These are phyloP conservation scores for Apiotrichum porosum DNA, from an alignment of 1,284 basidiomycete species.

Conservation along the genomic window DNA sequence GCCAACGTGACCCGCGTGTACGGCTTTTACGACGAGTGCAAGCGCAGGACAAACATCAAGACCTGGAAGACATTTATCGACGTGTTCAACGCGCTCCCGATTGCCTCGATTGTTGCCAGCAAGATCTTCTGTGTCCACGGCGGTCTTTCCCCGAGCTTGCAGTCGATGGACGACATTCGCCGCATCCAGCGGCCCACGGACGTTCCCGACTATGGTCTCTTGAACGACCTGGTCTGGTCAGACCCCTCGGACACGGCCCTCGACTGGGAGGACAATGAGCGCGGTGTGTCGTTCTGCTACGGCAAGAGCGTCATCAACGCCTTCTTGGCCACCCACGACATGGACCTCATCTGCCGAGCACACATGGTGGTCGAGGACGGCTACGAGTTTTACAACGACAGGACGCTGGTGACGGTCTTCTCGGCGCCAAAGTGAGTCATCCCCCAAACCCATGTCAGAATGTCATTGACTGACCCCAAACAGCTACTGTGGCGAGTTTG, in stretches of 20 bases:
- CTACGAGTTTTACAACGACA: constrained; percentile 99
- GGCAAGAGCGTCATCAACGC: constrained; percentile 97
- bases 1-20: constrained; percentile 99
- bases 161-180: constrained; percentile 98
- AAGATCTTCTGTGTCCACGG: constrained; percentile 99
- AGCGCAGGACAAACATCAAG: constrained; percentile 98
- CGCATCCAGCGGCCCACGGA: constrained; percentile 98
- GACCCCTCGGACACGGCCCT: constrained; percentile 96
- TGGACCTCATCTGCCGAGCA: constrained; percentile 98
- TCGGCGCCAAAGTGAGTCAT: constrained; percentile 82
- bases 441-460: background rate
- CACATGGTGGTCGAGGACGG: constrained; percentile 99
- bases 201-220: constrained; percentile 96
- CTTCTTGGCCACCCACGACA: constrained; percentile 74
- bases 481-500: constrained; percentile 52
- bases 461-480: constrained; percentile 8
- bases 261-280: constrained; percentile 99
- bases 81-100: constrained; percentile 98
- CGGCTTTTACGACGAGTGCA: constrained; percentile 99
- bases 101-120: constrained; percentile 95
- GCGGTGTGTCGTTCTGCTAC: constrained; percentile 99
- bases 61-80: constrained; percentile 99
- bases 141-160: constrained; percentile 92
- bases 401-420: constrained; percentile 97
- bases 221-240: constrained; percentile 97